Conservation (phyloP, 2,329 filamentous ascomycete genomes). For the Neocucurbitaria cava region DNA sequence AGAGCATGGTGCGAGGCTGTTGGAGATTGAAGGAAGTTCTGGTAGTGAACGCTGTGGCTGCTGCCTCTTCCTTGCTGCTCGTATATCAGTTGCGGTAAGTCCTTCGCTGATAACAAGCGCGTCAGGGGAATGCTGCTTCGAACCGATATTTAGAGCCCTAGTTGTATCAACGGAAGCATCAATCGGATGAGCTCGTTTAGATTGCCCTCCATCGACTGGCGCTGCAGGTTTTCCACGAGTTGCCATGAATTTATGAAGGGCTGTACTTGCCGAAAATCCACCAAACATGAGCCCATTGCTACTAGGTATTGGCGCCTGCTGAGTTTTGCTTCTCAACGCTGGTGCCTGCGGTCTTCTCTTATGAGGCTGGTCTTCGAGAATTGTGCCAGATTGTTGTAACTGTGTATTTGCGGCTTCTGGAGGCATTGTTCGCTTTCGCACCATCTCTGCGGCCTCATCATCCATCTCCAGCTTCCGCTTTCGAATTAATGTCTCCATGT, state of each 20-base stretch:
- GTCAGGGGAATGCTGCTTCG: not conserved
- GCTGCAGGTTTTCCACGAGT: constrained; percentile 47
- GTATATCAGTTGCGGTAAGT: not conserved
- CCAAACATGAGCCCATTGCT: constrained; percentile 41
- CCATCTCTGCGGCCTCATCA: constrained; percentile 10
- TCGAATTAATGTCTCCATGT: constrained; percentile 48
- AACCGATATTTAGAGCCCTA: not conserved
- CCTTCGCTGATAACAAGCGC: not conserved
- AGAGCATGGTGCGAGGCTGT: constrained; percentile 33
- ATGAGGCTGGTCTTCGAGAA: not conserved
- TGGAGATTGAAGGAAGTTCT: constrained; percentile 35
- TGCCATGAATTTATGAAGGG: constrained; percentile 60
- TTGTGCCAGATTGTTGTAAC: not conserved
- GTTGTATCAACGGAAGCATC: not conserved
- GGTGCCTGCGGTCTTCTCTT: not conserved
- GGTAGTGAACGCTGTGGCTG: not conserved
- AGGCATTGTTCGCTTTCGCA: not conserved
- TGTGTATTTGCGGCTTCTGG: not conserved
- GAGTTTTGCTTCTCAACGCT: not conserved
- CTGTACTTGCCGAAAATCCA: constrained; percentile 51
- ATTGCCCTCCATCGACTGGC: not conserved
- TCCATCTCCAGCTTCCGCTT: constrained; percentile 45
- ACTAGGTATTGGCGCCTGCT: not conserved
- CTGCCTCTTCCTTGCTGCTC: not conserved
- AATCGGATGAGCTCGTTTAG: not conserved